Conservation (phyloP, 179 eudicot genomes). For the Patellifolia procumbens region DNA sequence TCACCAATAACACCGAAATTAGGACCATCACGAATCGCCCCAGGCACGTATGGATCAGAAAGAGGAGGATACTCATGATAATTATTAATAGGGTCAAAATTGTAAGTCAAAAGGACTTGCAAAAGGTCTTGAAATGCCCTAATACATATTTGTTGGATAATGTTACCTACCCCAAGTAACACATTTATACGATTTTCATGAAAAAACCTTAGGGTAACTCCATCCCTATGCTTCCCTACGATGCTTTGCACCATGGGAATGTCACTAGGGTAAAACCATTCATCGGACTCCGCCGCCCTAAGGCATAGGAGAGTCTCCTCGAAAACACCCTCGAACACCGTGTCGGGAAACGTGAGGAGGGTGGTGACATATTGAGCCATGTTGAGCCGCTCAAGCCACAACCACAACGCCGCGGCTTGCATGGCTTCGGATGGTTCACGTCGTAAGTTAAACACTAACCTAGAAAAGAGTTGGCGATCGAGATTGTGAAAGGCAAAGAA, state of each 20-base stretch:
- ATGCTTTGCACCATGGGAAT: slow-evolving; percentile 35
- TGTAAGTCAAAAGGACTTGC: background rate
- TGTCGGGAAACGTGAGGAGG: slow-evolving; percentile 21
- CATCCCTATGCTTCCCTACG: background rate
- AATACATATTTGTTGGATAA: slow-evolving; percentile 37
- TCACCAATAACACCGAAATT: background rate
- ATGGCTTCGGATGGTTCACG: slow-evolving; percentile 32
- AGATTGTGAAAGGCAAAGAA: slow-evolving; percentile 26
- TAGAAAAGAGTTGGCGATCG: slow-evolving; percentile 27
- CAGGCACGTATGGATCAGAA: no score
- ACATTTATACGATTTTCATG: slow-evolving; percentile 38
- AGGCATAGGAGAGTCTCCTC: slow-evolving; percentile 47
- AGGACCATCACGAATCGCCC: background rate
- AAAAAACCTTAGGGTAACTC: slow-evolving; percentile 32
- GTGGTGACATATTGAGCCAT: background rate
- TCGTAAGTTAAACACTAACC: slow-evolving; percentile 11
- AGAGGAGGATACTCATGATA: background rate
- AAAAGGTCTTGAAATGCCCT: slow-evolving; percentile 53
- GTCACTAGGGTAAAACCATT: background rate
- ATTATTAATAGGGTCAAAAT: background rate
- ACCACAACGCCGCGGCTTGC: slow-evolving; percentile 41
- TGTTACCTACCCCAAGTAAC: slow-evolving; percentile 31
- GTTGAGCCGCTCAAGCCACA: slow-evolving; percentile 44
- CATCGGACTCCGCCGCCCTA: slow-evolving; percentile 27
- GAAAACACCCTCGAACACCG: slow-evolving; percentile 24